phyloP scores from a whole-genome alignment of 2,329 filamentous ascomycete genomes.

The Aspergillus amoenus region DNA sequence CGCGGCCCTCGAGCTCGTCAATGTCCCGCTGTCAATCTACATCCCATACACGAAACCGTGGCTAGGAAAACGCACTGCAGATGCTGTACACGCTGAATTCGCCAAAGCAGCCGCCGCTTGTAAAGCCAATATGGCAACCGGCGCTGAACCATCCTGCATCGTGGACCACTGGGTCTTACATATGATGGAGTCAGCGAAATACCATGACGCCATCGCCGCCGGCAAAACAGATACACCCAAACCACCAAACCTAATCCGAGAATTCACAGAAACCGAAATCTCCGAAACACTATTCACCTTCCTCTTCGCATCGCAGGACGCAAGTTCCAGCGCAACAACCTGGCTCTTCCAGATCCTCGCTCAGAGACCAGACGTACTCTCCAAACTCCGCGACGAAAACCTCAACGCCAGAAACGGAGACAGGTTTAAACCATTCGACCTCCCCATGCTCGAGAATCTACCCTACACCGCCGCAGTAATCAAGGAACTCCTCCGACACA shows the following conservation, averaged over 20 bases:
- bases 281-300: conserved; percentile 54
- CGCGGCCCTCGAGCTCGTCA: conserved; percentile 86
- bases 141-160: conserved; percentile 77
- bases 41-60: conserved; percentile 85
- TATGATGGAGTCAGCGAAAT: conserved; percentile 76
- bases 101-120: conserved; percentile 80
- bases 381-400: conserved; percentile 50
- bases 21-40: conserved; percentile 75
- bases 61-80: conserved; percentile 84
- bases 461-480: conserved; percentile 55
- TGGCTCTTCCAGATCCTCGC: conserved; percentile 56
- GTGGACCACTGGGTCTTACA: conserved; percentile 83
- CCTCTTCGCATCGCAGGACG: conserved; percentile 55
- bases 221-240: conserved; percentile 24
- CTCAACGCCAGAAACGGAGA: conserved; percentile 47
- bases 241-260: conserved; percentile 50
- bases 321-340: conserved; percentile 54
- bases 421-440: conserved; percentile 39
- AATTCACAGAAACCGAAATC: conserved; percentile 54
- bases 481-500: conserved; percentile 54
- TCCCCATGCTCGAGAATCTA: conserved; percentile 51
- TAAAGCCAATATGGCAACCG: conserved; percentile 78
- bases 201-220: conserved; percentile 68
- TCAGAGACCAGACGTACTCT: conserved; percentile 51
- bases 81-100: conserved; percentile 81